phyloP scores from a whole-genome alignment of 768 basidiomycete species.

The Pulveroboletus sp. region DNA sequence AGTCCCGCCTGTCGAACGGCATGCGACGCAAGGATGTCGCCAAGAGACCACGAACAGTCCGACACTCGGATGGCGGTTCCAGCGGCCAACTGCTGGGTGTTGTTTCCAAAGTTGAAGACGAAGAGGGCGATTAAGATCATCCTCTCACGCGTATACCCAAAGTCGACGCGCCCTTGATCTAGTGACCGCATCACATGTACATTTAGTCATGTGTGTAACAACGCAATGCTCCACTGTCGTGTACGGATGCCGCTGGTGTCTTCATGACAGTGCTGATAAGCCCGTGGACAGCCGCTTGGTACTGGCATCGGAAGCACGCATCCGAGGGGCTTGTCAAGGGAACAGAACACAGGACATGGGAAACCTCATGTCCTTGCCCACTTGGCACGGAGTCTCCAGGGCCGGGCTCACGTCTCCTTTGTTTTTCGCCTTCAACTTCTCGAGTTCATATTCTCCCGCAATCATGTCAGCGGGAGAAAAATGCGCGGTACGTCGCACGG shows the following conservation, averaged over 20 bases:
- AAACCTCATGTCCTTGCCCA: neutral
- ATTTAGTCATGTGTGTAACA: neutral
- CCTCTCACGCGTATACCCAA: neutral
- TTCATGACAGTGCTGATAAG: no score
- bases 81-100: neutral
- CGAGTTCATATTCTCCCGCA: neutral
- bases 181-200: constrained; percentile 7
- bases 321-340: neutral
- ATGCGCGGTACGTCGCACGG: neutral
- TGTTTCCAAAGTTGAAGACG: constrained; percentile 11
- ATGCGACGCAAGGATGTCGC: constrained; percentile 4
- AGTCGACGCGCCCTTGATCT: neutral
- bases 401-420: neutral
- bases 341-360: constrained; percentile 1
- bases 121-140: constrained; percentile 13
- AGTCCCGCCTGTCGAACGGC: constrained; percentile 1
- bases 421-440: neutral
- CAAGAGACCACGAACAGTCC: constrained; percentile 25
- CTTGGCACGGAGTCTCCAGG: neutral
- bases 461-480: constrained; percentile 9
- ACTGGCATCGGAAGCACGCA: no score
- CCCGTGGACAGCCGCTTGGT: no score
- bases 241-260: neutral
- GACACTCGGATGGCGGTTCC: constrained; percentile 14
- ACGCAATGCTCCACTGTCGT: neutral